phyloP scores from a whole-genome alignment of 169 alveolate genomes.

The Plasmodium yoelii region DNA sequence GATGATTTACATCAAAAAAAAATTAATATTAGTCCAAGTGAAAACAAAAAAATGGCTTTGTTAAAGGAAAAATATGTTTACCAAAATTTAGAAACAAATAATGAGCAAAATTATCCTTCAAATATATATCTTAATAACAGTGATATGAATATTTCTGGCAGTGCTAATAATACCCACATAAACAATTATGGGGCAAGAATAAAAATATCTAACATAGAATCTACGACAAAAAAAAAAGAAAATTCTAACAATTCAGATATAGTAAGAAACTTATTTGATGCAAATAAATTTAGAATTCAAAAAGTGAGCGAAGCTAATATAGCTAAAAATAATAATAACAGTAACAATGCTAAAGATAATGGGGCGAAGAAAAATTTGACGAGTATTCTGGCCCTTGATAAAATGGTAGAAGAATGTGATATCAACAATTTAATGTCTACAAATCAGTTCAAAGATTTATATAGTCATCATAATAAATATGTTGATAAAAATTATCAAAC shows the following conservation, averaged over 20 bases:
- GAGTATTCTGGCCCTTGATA: conserved; percentile 42
- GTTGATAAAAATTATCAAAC: conserved; percentile 15
- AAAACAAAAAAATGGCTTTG: too few species aligned
- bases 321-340: not conserved
- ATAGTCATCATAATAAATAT: conserved; percentile 57
- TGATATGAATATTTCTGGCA: too few species aligned
- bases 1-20: not conserved
- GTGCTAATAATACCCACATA: too few species aligned
- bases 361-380: conserved; percentile 33
- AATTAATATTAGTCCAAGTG: too few species aligned
- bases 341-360: conserved; percentile 6
- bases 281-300: conserved; percentile 32
- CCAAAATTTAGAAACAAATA: too few species aligned
- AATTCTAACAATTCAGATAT: not conserved
- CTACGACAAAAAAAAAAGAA: too few species aligned
- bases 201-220: too few species aligned
- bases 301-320: conserved; percentile 25
- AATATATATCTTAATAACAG: too few species aligned
- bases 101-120: too few species aligned
- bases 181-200: too few species aligned
- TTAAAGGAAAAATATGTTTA: too few species aligned
- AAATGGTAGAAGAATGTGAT: conserved; percentile 40
- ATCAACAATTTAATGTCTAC: conserved; percentile 8
- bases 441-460: conserved; percentile 35
- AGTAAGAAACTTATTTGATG: conserved; percentile 8